Evolutionary conservation across 2,329 filamentous ascomycete species (phyloP), one percentile per base, ranked within the genome.

Genomic region (Knoxdaviesia capensis): DNA sequence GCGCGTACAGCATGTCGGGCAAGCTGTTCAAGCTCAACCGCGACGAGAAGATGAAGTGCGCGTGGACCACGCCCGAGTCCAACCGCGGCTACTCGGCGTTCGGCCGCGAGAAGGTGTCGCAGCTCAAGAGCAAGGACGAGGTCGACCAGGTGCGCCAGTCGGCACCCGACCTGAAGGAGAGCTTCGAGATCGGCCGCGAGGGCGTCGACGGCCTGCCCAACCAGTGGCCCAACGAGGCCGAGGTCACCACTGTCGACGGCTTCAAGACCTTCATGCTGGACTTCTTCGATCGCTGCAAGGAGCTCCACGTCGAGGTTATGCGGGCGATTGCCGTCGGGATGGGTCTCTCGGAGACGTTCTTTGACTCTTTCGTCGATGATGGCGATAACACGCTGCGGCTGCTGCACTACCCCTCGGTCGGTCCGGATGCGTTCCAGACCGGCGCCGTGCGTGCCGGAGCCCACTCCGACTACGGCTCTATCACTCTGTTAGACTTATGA

Each of bases 261-360:
- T 92, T 92, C 63, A 77, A 74, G 51, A 52, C 63, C n/a, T 68
- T 68, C 11, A 93, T 93, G 84, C 56, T 76, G 40, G 58, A 58
- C 4, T 94, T 94, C 58, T 81, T 80, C 49, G 66, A 67, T n/a
- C 65, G 67, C 46, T 92, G 85, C 59, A 82, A 85, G 56, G 55
- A 61, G 9, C 57, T 94, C 43, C 81, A 94, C 56, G 64, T 73
- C 31, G 65, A 86, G 48, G 71, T 93, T 20, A 92, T 93, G 84
- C 66, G 79, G 5, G 82, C 84, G 6, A 83, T 93, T 47, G 84
- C 83, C 0, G 61, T 88, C n/a, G 85, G 80, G 0, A 75, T 93
- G 72, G 77, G 70, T 0, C 62, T 90, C 10, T 69, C 76, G 0
- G 69, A 77, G 51, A 52, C 51, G 4, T 92, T 79, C 66, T 94